These are phyloP conservation scores for Phytophthora boehmeriae DNA, from an alignment of 352 stramenopile genomes.

Conservation along the genomic window DNA sequence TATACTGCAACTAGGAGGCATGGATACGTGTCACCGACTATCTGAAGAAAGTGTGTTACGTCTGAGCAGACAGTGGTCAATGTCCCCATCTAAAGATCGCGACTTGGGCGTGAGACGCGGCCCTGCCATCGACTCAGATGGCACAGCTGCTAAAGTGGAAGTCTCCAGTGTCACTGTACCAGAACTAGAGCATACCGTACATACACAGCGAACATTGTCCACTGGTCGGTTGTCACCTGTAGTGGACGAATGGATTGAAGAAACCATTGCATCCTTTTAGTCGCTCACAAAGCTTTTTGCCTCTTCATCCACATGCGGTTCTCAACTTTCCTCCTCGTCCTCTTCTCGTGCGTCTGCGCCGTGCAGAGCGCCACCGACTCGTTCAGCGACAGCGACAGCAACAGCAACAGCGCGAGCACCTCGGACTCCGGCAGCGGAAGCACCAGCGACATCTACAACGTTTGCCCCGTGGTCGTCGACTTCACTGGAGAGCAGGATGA, in stretches of 20 bases:
- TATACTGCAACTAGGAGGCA: too few species aligned
- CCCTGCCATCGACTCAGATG: not conserved
- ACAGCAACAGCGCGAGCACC: not conserved
- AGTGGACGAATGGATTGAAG: not conserved
- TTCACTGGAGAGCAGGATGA: not conserved
- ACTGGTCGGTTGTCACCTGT: not conserved
- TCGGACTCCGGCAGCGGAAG: not conserved
- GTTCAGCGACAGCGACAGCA: not conserved
- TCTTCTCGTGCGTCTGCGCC: slow-evolving; percentile 1
- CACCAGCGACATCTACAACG: not conserved
- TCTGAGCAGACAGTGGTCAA: too few species aligned
- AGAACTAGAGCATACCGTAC: not conserved
- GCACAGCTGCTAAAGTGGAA: not conserved
- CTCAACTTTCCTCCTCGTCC: not conserved
- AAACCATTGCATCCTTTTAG: not conserved
- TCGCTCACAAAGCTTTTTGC: not conserved
- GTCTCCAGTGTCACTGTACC: not conserved
- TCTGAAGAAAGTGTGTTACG: too few species aligned
- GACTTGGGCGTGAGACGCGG: not conserved
- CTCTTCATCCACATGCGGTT: not conserved
- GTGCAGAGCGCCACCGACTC: not conserved
- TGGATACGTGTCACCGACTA: too few species aligned
- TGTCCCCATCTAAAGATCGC: not conserved
- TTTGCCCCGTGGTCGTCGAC: not conserved
- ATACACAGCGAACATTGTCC: not conserved